Conservation (phyloP, 2,329 filamentous ascomycete species). For the Lasiodiplodia hormozganensis region DNA sequence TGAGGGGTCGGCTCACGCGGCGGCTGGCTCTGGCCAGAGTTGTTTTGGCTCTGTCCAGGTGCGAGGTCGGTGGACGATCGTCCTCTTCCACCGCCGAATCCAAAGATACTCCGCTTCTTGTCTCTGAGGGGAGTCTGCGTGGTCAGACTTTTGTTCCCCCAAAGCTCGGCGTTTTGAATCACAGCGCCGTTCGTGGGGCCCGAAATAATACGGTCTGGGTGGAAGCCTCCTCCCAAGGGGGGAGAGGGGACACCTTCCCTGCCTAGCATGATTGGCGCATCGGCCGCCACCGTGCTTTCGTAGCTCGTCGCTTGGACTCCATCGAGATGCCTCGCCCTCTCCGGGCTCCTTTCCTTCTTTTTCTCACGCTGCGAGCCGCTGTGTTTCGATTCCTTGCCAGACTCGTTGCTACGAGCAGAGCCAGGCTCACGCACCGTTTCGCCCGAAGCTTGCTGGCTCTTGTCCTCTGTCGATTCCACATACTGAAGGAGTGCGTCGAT, state of each 20-base stretch:
- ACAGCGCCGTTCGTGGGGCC: constrained; percentile 82
- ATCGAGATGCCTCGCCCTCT: background rate
- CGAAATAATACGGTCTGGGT: constrained; percentile 70
- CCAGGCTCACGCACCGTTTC: constrained; percentile 52
- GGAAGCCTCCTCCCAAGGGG: constrained; percentile 43
- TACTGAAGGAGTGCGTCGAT: constrained; percentile 88
- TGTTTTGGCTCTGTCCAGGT: constrained; percentile 40
- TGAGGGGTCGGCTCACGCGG: constrained; percentile 15
- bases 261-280: constrained; percentile 61
- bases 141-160: constrained; percentile 76
- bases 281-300: constrained; percentile 63
- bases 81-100: constrained; percentile 58
- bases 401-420: constrained; percentile 33
- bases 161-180: constrained; percentile 81
- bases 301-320: constrained; percentile 60
- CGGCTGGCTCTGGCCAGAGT: background rate
- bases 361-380: constrained; percentile 32
- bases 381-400: constrained; percentile 50
- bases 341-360: constrained; percentile 17
- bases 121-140: constrained; percentile 73
- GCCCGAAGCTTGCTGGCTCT: constrained; percentile 36
- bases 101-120: constrained; percentile 75
- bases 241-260: constrained; percentile 42
- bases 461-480: constrained; percentile 74
- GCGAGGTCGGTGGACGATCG: constrained; percentile 73